Percentiles rank a stretch among this genome's conserved stretches.
Conservation (phyloP, 2,329 filamentous ascomycete genomes). For the Aspergillus intermedius region DNA sequence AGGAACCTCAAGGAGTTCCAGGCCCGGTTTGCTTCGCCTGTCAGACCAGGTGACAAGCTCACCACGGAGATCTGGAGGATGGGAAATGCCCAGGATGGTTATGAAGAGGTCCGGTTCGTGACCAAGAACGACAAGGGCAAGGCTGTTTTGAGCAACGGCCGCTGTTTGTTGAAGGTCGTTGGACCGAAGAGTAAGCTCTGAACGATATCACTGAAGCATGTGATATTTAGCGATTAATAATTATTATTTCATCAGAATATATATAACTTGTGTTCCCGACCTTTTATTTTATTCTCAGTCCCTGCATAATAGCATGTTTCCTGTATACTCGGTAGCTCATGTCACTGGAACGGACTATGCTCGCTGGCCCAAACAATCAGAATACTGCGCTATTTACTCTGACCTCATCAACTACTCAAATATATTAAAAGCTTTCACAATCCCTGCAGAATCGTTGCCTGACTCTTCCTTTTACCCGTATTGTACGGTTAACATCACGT, state of each 20-base stretch:
- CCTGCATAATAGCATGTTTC: too few species aligned
- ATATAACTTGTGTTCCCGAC: neutral
- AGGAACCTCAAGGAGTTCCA: slow-evolving; percentile 82
- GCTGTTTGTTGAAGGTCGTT: slow-evolving; percentile 66
- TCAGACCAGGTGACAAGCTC: slow-evolving; percentile 75
- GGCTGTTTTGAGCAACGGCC: slow-evolving; percentile 79
- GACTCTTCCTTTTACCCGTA: too few species aligned
- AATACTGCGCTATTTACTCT: too few species aligned
- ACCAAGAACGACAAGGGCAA: slow-evolving; percentile 74
- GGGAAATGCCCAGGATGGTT: slow-evolving; percentile 56
- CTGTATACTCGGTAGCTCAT: too few species aligned
- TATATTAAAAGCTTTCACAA: too few species aligned
- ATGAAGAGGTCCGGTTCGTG: slow-evolving; percentile 77
- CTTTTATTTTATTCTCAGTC: too few species aligned
- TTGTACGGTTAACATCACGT: too few species aligned
- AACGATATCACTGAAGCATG: slow-evolving; percentile 7
- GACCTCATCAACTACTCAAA: too few species aligned
- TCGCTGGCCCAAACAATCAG: too few species aligned
- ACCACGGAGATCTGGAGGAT: slow-evolving; percentile 75
- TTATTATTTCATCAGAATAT: neutral
- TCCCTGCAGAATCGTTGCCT: too few species aligned
- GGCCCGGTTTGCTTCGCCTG: slow-evolving; percentile 78
- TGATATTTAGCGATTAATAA: neutral
- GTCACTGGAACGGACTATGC: too few species aligned
- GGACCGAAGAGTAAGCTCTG: slow-evolving; percentile 59